A percentile compares a stretch with the other conserved stretches of the same genome.
phyloP scores from a whole-genome alignment of 768 basidiomycete genomes.

The Aureoboletus auriporus region DNA sequence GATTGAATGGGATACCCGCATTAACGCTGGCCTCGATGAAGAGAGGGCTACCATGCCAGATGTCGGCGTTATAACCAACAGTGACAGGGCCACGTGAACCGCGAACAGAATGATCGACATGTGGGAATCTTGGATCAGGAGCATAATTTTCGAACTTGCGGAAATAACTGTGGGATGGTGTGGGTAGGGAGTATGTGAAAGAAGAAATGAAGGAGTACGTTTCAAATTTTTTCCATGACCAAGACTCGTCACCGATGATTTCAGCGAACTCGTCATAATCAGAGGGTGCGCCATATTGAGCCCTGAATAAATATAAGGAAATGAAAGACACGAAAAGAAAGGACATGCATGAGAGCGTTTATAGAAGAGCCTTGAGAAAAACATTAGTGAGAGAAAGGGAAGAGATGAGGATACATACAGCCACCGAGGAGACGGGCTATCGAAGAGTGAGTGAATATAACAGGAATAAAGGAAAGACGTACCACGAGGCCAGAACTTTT shows the following conservation, averaged over 20 bases:
- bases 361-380: conserved; percentile 49
- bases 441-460: not conserved
- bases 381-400: not conserved
- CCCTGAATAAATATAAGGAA: conserved; percentile 22
- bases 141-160: conserved; percentile 61
- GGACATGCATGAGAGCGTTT: conserved; percentile 50
- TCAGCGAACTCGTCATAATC: conserved; percentile 68
- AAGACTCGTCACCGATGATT: conserved; percentile 49
- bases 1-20: conserved; percentile 46
- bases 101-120: conserved; percentile 42
- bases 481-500: conserved; percentile 67
- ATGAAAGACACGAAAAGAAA: not conserved
- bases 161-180: conserved; percentile 50
- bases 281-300: conserved; percentile 61
- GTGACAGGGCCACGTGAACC: conserved; percentile 55
- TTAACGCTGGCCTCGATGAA: conserved; percentile 54
- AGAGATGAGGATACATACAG: conserved; percentile 43
- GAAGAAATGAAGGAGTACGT: conserved; percentile 30
- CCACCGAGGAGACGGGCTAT: conserved; percentile 68
- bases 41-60: conserved; percentile 41
- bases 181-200: not conserved
- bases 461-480: not conserved
- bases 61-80: conserved; percentile 53
- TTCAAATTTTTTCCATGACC: conserved; percentile 52
- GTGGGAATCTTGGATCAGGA: conserved; percentile 46